Evolutionary conservation across 306 rosid genomes (phyloP).

Genomic region (Amphicarpaea edgeworthii): DNA sequence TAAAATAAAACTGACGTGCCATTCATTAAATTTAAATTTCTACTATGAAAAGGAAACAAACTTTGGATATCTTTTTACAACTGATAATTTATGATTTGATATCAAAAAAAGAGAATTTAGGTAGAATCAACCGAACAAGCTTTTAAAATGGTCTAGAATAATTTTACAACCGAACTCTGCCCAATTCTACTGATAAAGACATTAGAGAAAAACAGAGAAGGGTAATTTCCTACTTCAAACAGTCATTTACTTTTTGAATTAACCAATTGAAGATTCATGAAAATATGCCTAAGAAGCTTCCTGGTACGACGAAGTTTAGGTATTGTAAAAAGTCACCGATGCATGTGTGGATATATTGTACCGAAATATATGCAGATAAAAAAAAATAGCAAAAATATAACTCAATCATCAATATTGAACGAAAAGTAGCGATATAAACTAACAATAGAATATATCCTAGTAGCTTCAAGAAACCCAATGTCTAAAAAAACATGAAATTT

Average conservation of each 20-base stretch:
- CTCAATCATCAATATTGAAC: neutral
- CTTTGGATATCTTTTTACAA: too few species aligned
- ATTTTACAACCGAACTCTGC: too few species aligned
- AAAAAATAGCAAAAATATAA: neutral
- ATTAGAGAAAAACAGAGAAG: neutral
- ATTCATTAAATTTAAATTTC: too few species aligned
- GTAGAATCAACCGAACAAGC: too few species aligned
- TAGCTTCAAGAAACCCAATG: neutral
- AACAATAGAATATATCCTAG: neutral
- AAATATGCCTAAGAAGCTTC: neutral
- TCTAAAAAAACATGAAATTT: conserved; percentile 16
- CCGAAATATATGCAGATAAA: neutral
- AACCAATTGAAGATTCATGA: neutral
- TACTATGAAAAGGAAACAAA: too few species aligned
- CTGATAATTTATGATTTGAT: too few species aligned
- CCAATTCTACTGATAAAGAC: too few species aligned
- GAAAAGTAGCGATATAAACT: neutral
- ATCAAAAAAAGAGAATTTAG: too few species aligned
- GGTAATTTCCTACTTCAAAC: neutral
- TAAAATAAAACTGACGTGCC: too few species aligned
- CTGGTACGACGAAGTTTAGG: neutral
- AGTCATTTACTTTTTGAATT: neutral
- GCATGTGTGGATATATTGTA: neutral
- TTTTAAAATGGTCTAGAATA: too few species aligned
- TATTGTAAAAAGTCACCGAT: neutral